phyloP scores from a whole-genome alignment of 805 yeast species.

The Scheffersomyces stipitis region DNA sequence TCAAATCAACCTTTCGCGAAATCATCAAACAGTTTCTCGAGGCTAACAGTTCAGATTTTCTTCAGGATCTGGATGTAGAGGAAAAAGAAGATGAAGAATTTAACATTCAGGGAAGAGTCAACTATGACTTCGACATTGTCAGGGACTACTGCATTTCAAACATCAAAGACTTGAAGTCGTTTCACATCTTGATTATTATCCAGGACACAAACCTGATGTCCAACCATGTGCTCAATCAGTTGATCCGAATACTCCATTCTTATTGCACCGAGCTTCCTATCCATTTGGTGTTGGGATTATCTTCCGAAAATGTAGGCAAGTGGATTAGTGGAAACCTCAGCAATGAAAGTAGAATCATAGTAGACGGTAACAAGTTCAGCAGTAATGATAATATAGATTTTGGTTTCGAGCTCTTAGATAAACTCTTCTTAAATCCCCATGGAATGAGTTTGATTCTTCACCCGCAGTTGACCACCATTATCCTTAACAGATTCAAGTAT shows the following conservation, averaged over 20 bases:
- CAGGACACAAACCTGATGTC: conserved; percentile 39
- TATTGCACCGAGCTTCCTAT: conserved; percentile 28
- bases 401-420: conserved; percentile 33
- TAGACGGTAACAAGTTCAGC: conserved; percentile 32
- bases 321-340: conserved; percentile 38
- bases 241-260: conserved; percentile 29
- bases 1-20: conserved; percentile 33
- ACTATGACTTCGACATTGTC: conserved; percentile 37
- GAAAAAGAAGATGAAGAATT: conserved; percentile 10
- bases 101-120: conserved; percentile 21
- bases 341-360: conserved; percentile 25
- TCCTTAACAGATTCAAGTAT: conserved; percentile 34
- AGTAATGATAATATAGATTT: conserved; percentile 31
- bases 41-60: conserved; percentile 6
- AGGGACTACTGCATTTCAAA: conserved; percentile 27
- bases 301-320: conserved; percentile 31
- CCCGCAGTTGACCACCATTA: conserved; percentile 19
- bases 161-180: conserved; percentile 3
- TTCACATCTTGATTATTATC: conserved; percentile 27
- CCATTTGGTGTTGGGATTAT: conserved; percentile 36
- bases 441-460: conserved; percentile 20
- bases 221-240: conserved; percentile 34
- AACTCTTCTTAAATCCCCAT: conserved; percentile 26
- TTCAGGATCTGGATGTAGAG: conserved; percentile 3
- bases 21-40: conserved; percentile 31